phyloP scores from a whole-genome alignment of 176 grass and related monocot genomes.

The Guadua angustifolia region DNA sequence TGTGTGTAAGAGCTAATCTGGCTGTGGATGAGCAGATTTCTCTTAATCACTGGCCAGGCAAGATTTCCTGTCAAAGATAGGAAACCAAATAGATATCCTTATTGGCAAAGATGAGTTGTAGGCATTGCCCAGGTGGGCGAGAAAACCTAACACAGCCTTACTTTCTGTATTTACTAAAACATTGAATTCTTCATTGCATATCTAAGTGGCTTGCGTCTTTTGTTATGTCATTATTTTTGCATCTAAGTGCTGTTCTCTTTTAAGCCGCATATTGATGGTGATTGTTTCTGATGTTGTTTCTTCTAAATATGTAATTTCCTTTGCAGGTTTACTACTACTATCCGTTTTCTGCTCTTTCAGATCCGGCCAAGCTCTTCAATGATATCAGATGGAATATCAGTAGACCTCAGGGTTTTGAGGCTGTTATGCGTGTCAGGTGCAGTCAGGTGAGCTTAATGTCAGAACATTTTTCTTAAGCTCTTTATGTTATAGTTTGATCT shows the following conservation, averaged over 20 bases:
- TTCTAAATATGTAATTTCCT: conserved; percentile 29
- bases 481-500: conserved; percentile 29
- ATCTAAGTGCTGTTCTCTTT: background rate
- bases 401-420: conserved; percentile 89
- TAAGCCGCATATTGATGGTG: background rate
- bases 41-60: background rate
- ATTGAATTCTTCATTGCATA: background rate
- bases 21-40: background rate
- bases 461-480: conserved; percentile 11
- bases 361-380: conserved; percentile 85
- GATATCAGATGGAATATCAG: conserved; percentile 97
- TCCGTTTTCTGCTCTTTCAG: conserved; percentile 87
- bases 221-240: background rate
- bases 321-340: conserved; percentile 91
- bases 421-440: conserved; percentile 92
- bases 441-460: conserved; percentile 63
- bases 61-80: background rate
- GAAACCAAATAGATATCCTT: background rate
- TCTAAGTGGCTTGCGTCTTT: background rate
- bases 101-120: background rate
- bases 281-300: conserved; percentile 13
- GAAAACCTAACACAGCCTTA: background rate
- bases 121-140: background rate
- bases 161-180: background rate
- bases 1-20: background rate